phyloP scores from a whole-genome alignment of 1,139 yeast genomes.

The Magnusiomyces magnusii region DNA sequence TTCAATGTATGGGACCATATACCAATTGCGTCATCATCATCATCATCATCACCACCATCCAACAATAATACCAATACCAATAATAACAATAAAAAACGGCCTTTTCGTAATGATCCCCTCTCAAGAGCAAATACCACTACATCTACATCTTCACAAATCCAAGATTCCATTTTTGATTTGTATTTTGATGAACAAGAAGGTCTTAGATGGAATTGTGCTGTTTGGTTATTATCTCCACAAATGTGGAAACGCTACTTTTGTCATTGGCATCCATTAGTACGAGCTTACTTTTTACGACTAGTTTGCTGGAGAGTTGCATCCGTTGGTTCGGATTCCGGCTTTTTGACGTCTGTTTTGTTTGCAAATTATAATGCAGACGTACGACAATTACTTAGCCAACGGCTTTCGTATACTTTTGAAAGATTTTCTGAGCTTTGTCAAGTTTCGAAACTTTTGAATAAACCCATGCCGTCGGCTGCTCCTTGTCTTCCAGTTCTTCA shows the following conservation, averaged over 20 bases:
- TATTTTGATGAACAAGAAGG: constrained; percentile 19
- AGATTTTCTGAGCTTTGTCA: constrained; percentile 22
- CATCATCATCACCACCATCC: no score
- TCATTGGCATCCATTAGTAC: constrained; percentile 74
- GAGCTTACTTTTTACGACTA: constrained; percentile 61
- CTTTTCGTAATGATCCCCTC: neutral
- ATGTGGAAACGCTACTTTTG: constrained; percentile 53
- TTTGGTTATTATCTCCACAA: constrained; percentile 46
- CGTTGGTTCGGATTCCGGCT: constrained; percentile 27
- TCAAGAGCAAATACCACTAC: neutral
- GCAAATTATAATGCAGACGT: constrained; percentile 30
- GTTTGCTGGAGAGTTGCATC: constrained; percentile 61
- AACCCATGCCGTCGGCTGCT: constrained; percentile 26
- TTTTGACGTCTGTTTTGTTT: constrained; percentile 26
- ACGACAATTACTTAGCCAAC: constrained; percentile 22
- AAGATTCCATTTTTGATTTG: constrained; percentile 16
- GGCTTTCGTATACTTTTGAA: constrained; percentile 23
- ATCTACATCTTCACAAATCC: neutral
- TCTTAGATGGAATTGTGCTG: constrained; percentile 38
- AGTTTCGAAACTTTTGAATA: constrained; percentile 14
- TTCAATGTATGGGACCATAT: constrained; percentile 70
- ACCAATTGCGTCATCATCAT: constrained; percentile 40
- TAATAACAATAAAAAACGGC: neutral
- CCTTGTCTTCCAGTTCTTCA: constrained; percentile 48
- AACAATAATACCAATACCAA: neutral